phyloP scores from a whole-genome alignment of 139 green algal genomes.

The Chlamydomonas schloesseri region DNA sequence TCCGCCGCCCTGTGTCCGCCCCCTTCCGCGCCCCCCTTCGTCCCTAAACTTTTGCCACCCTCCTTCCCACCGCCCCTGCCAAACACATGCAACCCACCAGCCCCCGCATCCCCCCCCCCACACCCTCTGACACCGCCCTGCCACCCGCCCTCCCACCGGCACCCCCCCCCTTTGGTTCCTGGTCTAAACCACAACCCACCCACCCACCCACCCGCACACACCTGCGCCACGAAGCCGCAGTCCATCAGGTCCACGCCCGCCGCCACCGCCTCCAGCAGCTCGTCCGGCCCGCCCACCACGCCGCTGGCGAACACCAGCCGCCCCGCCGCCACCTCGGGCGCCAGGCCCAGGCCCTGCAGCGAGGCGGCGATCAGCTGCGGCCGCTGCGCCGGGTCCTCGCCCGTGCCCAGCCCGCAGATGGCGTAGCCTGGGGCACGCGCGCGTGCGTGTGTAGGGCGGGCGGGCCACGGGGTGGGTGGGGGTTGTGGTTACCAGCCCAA shows the following conservation, averaged over 20 bases:
- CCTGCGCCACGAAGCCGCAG: conserved; percentile 54
- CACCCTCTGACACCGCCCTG: too few species aligned
- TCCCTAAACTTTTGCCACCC: too few species aligned
- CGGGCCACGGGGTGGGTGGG: too few species aligned
- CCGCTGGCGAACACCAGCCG: conserved; percentile 61
- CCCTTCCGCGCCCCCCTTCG: too few species aligned
- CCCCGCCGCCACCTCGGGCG: background rate
- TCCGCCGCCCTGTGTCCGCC: too few species aligned
- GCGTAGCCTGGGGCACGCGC: conserved; percentile 63
- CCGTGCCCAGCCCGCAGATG: conserved; percentile 77
- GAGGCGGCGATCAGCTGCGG: conserved; percentile 51
- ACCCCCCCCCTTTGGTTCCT: too few species aligned
- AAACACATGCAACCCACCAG: too few species aligned
- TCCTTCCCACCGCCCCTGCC: too few species aligned
- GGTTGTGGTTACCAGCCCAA: too few species aligned
- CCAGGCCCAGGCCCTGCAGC: conserved; percentile 60
- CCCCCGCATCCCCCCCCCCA: too few species aligned
- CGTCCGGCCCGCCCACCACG: conserved; percentile 53
- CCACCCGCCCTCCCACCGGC: too few species aligned
- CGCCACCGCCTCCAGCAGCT: conserved; percentile 73
- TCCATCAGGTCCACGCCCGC: conserved; percentile 77
- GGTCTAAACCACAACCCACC: too few species aligned
- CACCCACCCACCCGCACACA: background rate
- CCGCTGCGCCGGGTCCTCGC: conserved; percentile 62
- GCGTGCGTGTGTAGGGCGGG: background rate